Evolutionary conservation across 495 filamentous ascomycete genomes (phyloP).

Genomic region (Hyaloscypha variabilis): DNA sequence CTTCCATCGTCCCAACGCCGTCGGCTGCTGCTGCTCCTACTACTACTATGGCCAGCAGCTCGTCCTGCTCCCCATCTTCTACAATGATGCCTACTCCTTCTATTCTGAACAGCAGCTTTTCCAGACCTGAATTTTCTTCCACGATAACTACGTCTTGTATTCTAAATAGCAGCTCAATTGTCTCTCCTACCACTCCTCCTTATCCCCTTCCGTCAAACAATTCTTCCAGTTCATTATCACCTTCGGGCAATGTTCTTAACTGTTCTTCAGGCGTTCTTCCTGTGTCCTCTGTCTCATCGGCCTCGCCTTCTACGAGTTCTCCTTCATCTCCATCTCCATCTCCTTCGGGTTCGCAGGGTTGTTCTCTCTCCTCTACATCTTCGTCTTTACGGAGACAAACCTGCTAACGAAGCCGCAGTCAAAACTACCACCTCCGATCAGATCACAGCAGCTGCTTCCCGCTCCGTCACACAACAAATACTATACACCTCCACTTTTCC

Average conservation of each 20-base stretch:
- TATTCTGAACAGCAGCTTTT: background rate
- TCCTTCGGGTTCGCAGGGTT: background rate
- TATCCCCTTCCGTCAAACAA: background rate
- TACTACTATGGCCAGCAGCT: background rate
- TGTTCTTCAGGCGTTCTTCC: slow-evolving; percentile 19
- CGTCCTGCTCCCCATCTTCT: background rate
- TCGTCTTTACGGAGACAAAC: slow-evolving; percentile 2
- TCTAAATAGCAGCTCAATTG: slow-evolving; percentile 4
- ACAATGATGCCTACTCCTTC: background rate
- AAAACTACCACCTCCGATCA: background rate
- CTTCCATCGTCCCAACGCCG: background rate
- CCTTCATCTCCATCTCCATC: slow-evolving; percentile 6
- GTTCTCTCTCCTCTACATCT: slow-evolving; percentile 17
- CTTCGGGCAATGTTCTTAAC: slow-evolving; percentile 19
- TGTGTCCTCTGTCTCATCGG: slow-evolving; percentile 7
- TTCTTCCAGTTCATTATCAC: slow-evolving; percentile 8
- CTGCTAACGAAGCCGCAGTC: slow-evolving; percentile 18
- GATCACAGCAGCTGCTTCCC: background rate
- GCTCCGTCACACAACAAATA: slow-evolving; percentile 21
- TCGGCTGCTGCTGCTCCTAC: background rate
- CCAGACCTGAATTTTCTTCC: background rate
- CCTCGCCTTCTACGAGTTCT: slow-evolving; percentile 11
- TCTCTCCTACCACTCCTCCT: background rate
- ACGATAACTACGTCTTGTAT: background rate
- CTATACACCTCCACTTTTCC: slow-evolving; percentile 27